A percentile compares a stretch with the other conserved stretches of the same genome.
Evolutionary conservation across 331 rosid genomes (phyloP).

Genomic region (Malus hybrid): DNA sequence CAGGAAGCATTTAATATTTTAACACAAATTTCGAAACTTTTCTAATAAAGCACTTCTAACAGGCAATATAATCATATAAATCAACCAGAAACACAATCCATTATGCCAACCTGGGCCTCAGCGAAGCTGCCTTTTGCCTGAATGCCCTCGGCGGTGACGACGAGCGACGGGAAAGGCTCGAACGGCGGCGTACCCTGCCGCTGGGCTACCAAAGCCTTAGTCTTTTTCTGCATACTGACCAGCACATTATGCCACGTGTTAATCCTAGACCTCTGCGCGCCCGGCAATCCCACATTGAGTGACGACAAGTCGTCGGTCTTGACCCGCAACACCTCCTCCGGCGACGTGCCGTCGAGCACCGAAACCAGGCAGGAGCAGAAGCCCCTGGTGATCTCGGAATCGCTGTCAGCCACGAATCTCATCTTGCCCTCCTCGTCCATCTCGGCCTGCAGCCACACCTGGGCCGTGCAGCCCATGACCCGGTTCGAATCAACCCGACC

Average conservation of each 20-base stretch:
- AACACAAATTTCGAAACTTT: too few relatives aligned
- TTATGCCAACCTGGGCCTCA: slow-evolving; percentile 76
- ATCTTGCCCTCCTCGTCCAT: slow-evolving; percentile 58
- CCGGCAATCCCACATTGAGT: slow-evolving; percentile 56
- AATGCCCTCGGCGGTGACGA: slow-evolving; percentile 58
- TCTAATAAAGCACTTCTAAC: not conserved
- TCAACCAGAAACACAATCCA: not conserved
- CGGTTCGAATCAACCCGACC: slow-evolving; percentile 57
- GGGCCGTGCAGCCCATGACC: slow-evolving; percentile 96
- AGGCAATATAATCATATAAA: not conserved
- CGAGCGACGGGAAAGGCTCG: slow-evolving; percentile 71
- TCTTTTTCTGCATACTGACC: slow-evolving; percentile 76
- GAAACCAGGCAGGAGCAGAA: slow-evolving; percentile 71
- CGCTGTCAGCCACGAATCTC: slow-evolving; percentile 71
- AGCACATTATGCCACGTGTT: slow-evolving; percentile 96
- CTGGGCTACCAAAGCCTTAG: slow-evolving; percentile 58
- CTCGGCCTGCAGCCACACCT: slow-evolving; percentile 69
- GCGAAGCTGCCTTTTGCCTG: slow-evolving; percentile 82
- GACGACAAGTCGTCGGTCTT: slow-evolving; percentile 60
- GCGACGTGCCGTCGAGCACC: slow-evolving; percentile 56
- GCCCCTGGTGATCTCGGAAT: slow-evolving; percentile 80
- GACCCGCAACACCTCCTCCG: slow-evolving; percentile 61
- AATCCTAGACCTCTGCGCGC: slow-evolving; percentile 57
- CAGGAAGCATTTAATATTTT: not conserved
- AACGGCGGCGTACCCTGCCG: slow-evolving; percentile 50